phyloP scores from a whole-genome alignment of 2,329 filamentous ascomycete genomes.

The Claviceps sp. region DNA sequence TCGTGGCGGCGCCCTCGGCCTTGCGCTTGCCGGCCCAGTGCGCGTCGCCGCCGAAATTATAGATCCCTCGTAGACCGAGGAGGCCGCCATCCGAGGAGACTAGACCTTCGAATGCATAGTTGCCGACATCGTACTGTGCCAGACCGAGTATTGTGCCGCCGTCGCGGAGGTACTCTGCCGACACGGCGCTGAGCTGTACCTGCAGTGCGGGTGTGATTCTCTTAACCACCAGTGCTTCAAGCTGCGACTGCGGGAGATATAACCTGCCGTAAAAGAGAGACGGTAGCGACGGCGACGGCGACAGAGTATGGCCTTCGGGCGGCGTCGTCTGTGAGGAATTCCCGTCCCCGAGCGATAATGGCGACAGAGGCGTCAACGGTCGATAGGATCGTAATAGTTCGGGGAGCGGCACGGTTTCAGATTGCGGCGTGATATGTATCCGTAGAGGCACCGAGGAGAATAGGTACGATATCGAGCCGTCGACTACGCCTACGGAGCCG shows the following conservation, averaged over 20 bases:
- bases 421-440: constrained; percentile 51
- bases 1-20: constrained; percentile 9
- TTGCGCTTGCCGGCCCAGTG: constrained; percentile 22
- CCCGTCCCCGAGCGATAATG: not conserved
- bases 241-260: constrained; percentile 69
- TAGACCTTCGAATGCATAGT: constrained; percentile 79
- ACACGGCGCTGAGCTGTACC: constrained; percentile 67
- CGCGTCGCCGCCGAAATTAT: constrained; percentile 75
- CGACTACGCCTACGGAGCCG: constrained; percentile 77
- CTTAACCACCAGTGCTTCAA: constrained; percentile 76
- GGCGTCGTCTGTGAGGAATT: not conserved
- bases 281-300: constrained; percentile 24
- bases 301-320: constrained; percentile 9
- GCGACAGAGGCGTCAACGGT: constrained; percentile 53
- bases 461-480: constrained; percentile 93
- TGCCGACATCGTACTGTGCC: constrained; percentile 71
- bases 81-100: constrained; percentile 87
- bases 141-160: constrained; percentile 63
- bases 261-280: constrained; percentile 63
- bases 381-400: constrained; percentile 72
- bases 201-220: constrained; percentile 66
- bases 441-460: constrained; percentile 76
- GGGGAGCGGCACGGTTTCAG: constrained; percentile 61
- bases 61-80: constrained; percentile 75
- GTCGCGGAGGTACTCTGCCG: constrained; percentile 55